A percentile compares a stretch with the other conserved stretches of the same genome.
These are phyloP conservation scores for Chrysanthemum makinoi DNA, from an alignment of 129 eudicot genomes.

Conservation along the genomic window DNA sequence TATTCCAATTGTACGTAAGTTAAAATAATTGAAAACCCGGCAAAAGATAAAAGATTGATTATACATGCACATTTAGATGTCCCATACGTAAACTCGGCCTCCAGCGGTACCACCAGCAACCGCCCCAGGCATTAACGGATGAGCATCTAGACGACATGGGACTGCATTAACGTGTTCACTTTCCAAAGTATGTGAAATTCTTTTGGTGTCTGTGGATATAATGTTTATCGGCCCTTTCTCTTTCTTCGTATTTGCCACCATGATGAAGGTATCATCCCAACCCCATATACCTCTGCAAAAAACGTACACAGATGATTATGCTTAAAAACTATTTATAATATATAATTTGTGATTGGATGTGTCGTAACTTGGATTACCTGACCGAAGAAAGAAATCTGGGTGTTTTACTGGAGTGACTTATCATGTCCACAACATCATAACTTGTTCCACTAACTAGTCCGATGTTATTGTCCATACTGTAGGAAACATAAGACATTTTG, in stretches of 20 bases:
- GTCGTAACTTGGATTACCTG: background rate
- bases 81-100: conserved; percentile 14
- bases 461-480: conserved; percentile 5
- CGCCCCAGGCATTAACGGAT: conserved; percentile 8
- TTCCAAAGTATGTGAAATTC: background rate
- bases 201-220: background rate
- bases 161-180: background rate
- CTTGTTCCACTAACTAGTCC: background rate
- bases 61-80: background rate
- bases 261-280: conserved; percentile 14
- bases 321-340: too few species aligned
- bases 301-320: too few species aligned
- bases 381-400: background rate
- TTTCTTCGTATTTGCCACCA: background rate
- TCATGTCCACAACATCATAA: conserved; percentile 8
- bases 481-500: background rate
- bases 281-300: conserved; percentile 15
- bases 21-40: too few species aligned
- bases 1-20: too few species aligned
- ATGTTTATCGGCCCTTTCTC: background rate
- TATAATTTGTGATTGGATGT: background rate
- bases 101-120: conserved; percentile 6
- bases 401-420: background rate
- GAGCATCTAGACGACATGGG: conserved; percentile 21
- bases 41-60: too few species aligned